Evolutionary conservation across 371 early-diverging fungal species (phyloP).

Genomic region (Lichtheimia hyalospora): DNA sequence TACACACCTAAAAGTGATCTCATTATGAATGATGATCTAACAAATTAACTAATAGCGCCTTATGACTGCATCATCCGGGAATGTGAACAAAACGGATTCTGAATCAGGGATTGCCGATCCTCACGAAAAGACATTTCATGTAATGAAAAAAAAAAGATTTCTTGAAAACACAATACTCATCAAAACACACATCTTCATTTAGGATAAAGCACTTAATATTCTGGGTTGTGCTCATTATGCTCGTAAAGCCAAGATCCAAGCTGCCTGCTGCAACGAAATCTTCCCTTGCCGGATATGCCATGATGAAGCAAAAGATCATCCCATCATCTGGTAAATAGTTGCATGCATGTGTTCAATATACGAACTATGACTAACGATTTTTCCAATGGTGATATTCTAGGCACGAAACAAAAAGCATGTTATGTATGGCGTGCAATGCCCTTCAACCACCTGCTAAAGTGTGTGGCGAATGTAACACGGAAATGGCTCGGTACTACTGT

Average conservation of each 20-base stretch:
- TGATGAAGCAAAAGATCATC: conserved; percentile 85
- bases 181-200: too few species aligned
- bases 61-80: too few species aligned
- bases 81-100: too few species aligned
- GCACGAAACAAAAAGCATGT: conserved; percentile 79
- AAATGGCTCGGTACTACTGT: conserved; percentile 87
- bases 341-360: background rate
- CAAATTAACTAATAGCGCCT: too few species aligned
- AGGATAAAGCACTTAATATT: conserved; percentile 52
- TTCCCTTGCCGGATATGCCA: conserved; percentile 96
- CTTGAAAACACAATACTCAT: too few species aligned
- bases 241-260: conserved; percentile 81
- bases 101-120: too few species aligned
- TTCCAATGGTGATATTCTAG: conserved; percentile 71
- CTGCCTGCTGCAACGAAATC: conserved; percentile 91
- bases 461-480: conserved; percentile 70
- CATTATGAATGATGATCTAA: too few species aligned
- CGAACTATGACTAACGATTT: too few species aligned
- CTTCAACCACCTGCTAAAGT: conserved; percentile 81
- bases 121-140: too few species aligned
- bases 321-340: conserved; percentile 74
- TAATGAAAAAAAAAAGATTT: too few species aligned
- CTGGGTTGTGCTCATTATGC: conserved; percentile 95
- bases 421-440: conserved; percentile 89
- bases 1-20: too few species aligned